phyloP scores from a whole-genome alignment of 352 stramenopile genomes.

The Globisporangium spinosum region DNA sequence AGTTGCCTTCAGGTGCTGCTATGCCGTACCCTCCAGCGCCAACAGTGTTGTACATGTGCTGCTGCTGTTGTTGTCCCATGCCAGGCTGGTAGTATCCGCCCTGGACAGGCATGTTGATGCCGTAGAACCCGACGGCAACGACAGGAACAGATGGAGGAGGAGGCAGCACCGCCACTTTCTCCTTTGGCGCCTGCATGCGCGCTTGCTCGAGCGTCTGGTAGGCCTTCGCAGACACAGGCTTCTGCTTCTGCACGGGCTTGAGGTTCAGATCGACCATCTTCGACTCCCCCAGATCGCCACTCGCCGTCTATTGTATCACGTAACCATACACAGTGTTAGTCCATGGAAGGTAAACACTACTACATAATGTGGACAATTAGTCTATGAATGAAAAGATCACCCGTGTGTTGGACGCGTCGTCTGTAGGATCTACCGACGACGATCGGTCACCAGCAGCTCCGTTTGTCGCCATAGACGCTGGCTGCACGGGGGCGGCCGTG shows the following conservation, averaged over 20 bases:
- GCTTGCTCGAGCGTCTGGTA: constrained; percentile 77
- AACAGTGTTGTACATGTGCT: constrained; percentile 37
- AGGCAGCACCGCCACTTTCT: constrained; percentile 62
- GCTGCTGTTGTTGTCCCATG: constrained; percentile 29
- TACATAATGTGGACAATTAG: background rate
- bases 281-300: constrained; percentile 65
- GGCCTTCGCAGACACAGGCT: constrained; percentile 39
- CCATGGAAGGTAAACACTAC: background rate
- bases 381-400: constrained; percentile 11
- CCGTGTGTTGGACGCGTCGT: constrained; percentile 28
- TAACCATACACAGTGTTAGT: constrained; percentile 5
- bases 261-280: constrained; percentile 77
- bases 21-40: constrained; percentile 23
- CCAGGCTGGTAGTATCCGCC: constrained; percentile 26
- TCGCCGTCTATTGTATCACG: constrained; percentile 25
- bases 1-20: constrained; percentile 18
- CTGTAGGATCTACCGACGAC: constrained; percentile 22
- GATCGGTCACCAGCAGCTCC: constrained; percentile 12
- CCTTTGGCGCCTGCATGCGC: constrained; percentile 47
- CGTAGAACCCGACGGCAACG: constrained; percentile 23
- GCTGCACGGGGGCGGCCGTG: constrained; percentile 39
- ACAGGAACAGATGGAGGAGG: constrained; percentile 23
- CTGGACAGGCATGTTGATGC: constrained; percentile 14
- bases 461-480: constrained; percentile 20
- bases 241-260: constrained; percentile 41